A percentile compares a stretch with the other conserved stretches of the same genome.
Conservation (phyloP, 352 stramenopile species). For the Phytopythium helicoides region DNA sequence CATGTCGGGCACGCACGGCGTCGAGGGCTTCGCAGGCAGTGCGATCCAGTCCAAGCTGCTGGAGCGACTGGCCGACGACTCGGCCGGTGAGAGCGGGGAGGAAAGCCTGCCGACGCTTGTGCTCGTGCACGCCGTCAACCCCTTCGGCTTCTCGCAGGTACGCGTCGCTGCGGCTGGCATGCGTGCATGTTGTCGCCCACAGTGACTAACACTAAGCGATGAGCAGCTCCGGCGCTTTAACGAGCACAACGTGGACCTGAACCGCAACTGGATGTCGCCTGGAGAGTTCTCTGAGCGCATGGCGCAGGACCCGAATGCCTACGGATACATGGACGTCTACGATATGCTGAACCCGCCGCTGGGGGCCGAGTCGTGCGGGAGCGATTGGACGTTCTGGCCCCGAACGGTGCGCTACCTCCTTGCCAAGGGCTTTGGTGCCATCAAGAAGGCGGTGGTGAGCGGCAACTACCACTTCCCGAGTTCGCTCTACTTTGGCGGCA, state of each 20-base stretch:
- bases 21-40: slow-evolving; percentile 83
- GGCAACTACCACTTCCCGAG: slow-evolving; percentile 89
- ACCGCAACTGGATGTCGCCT: slow-evolving; percentile 85
- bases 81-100: slow-evolving; percentile 1
- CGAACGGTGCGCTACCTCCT: slow-evolving; percentile 26
- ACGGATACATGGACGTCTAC: slow-evolving; percentile 75
- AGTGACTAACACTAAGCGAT: no score
- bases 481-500: slow-evolving; percentile 87
- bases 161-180: no score
- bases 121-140: slow-evolving; percentile 92
- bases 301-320: slow-evolving; percentile 65
- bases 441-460: slow-evolving; percentile 85
- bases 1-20: slow-evolving; percentile 78
- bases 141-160: slow-evolving; percentile 91
- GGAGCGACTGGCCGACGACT: slow-evolving; percentile 14
- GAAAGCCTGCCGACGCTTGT: slow-evolving; percentile 68
- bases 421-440: slow-evolving; percentile 36
- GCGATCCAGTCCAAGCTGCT: slow-evolving; percentile 69
- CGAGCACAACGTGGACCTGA: slow-evolving; percentile 94
- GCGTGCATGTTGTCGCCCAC: no score
- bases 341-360: slow-evolving; percentile 62
- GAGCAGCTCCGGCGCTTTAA: slow-evolving; percentile 87
- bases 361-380: slow-evolving; percentile 1
- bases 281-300: slow-evolving; percentile 47
- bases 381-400: slow-evolving; percentile 50